These are phyloP conservation scores for Lolium rigidum DNA, from an alignment of 176 grass and related monocot species.

Conservation along the genomic window DNA sequence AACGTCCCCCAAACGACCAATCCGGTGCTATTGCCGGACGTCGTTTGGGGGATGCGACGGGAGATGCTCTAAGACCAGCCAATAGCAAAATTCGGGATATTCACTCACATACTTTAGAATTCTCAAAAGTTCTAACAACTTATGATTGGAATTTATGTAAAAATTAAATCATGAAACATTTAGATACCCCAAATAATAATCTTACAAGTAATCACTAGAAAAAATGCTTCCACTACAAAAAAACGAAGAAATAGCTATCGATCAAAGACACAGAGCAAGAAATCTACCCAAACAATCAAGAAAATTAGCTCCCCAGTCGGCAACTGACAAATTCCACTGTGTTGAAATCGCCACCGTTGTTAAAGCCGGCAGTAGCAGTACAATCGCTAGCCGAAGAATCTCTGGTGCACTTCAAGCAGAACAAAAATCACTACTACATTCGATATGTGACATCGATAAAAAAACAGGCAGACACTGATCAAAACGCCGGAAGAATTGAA, in stretches of 20 bases:
- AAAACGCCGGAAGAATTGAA: background rate
- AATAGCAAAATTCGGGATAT: no score
- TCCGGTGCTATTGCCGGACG: no score
- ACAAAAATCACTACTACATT: background rate
- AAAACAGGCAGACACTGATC: background rate
- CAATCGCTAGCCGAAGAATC: background rate
- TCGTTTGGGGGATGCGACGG: no score
- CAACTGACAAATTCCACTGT: background rate
- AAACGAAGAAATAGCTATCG: background rate
- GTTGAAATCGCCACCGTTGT: slow-evolving; percentile 11
- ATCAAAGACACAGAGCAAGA: background rate
- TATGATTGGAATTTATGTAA: background rate
- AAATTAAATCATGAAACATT: background rate
- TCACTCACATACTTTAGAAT: background rate
- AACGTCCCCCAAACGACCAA: no score
- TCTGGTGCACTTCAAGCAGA: background rate
- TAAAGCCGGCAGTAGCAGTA: background rate
- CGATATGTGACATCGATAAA: no score
- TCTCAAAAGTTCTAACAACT: background rate
- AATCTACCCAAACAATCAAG: background rate
- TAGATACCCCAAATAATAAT: background rate
- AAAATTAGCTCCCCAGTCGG: background rate
- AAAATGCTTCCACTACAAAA: background rate
- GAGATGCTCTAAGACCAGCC: no score
- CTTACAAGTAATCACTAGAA: background rate